These are phyloP conservation scores for Penicillium canescens DNA, from an alignment of 495 filamentous ascomycete genomes.

Conservation along the genomic window DNA sequence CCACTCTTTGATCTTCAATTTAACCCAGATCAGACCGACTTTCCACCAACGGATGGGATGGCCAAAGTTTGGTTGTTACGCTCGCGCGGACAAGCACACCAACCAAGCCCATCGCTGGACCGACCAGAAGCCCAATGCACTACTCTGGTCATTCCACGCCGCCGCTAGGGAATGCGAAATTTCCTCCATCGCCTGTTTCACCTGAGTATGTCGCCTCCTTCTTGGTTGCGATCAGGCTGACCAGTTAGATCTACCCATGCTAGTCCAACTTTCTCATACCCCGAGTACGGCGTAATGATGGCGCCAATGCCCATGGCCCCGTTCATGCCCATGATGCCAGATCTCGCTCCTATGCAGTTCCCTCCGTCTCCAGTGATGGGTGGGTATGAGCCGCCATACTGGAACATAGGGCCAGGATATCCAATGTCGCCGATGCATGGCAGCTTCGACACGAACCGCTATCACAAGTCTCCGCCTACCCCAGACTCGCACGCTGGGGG, in stretches of 20 bases:
- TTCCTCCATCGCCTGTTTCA: conserved; percentile 41
- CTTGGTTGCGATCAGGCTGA: background rate
- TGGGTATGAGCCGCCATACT: conserved; percentile 29
- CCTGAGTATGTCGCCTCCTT: conserved; percentile 31
- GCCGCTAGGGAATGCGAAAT: conserved; percentile 30
- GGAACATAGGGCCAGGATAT: conserved; percentile 35
- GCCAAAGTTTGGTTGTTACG: conserved; percentile 46
- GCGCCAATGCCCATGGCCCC: conserved; percentile 25
- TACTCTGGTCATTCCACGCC: conserved; percentile 39
- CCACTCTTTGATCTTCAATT: background rate
- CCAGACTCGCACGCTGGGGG: background rate
- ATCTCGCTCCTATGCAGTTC: conserved; percentile 26
- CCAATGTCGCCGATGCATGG: conserved; percentile 27
- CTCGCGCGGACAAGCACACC: conserved; percentile 44
- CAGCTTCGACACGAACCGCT: too few species aligned
- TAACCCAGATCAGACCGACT: conserved; percentile 36
- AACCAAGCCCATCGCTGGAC: conserved; percentile 45
- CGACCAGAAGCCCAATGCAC: conserved; percentile 40
- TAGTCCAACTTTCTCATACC: conserved; percentile 26
- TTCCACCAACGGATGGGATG: conserved; percentile 48
- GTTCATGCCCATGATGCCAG: conserved; percentile 36
- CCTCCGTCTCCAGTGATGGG: conserved; percentile 36
- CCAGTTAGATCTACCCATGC: conserved; percentile 25
- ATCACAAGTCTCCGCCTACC: conserved; percentile 5
- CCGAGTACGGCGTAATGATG: conserved; percentile 35